Conservation (phyloP, 2,329 filamentous ascomycete species). For the Shiraia sp. region DNA sequence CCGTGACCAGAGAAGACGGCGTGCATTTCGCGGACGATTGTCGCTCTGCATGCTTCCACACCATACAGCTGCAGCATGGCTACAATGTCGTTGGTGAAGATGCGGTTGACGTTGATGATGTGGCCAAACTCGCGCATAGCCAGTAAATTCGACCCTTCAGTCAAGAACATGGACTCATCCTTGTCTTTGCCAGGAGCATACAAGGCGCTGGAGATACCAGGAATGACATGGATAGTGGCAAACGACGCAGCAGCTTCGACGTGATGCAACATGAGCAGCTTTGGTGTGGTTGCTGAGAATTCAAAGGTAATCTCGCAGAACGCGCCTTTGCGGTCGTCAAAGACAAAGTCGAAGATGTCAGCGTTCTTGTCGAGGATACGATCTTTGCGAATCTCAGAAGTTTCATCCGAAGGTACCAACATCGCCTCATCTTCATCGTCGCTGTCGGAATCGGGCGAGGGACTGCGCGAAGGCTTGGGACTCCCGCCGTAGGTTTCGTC, state of each 20-base stretch:
- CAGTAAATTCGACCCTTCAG: conserved; percentile 81
- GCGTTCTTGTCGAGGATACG: conserved; percentile 52
- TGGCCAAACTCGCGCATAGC: conserved; percentile 90
- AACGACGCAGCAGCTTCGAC: conserved; percentile 79
- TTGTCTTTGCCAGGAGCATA: conserved; percentile 56
- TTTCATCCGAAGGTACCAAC: conserved; percentile 31
- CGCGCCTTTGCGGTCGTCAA: conserved; percentile 72
- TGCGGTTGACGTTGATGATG: conserved; percentile 81
- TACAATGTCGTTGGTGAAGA: conserved; percentile 91
- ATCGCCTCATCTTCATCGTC: conserved; percentile 26
- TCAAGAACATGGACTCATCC: conserved; percentile 62
- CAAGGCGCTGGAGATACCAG: conserved; percentile 73
- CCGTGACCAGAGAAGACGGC: conserved; percentile 88
- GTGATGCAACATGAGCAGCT: conserved; percentile 89
- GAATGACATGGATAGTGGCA: conserved; percentile 85
- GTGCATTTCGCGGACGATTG: conserved; percentile 84
- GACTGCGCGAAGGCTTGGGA: conserved; percentile 43
- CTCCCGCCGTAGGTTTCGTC: conserved; percentile 58
- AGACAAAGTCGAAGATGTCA: conserved; percentile 76
- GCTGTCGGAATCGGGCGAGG: conserved; percentile 33
- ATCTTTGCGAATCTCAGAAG: conserved; percentile 36
- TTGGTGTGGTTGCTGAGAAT: conserved; percentile 79
- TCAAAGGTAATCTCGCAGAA: conserved; percentile 82
- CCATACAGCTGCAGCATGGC: conserved; percentile 85
- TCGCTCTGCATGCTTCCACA: conserved; percentile 86